Evolutionary conservation across 2,329 filamentous ascomycete species (phyloP).

Genomic region (Fusarium stilboides): DNA sequence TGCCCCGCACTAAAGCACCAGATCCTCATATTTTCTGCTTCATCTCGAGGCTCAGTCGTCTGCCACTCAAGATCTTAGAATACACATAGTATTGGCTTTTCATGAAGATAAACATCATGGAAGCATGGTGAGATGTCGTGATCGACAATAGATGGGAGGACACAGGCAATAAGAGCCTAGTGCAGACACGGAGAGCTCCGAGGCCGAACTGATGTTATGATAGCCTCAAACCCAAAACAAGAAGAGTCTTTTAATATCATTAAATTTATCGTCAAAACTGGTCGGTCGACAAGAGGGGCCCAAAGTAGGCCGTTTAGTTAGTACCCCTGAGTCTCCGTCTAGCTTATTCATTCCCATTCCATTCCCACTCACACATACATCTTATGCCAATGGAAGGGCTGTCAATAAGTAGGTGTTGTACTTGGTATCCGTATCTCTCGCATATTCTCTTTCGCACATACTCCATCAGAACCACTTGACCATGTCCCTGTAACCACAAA

Average conservation of each 20-base stretch:
- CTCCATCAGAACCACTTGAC: slow-evolving; percentile 29
- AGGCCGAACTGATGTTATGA: slow-evolving; percentile 6
- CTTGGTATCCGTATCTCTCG: slow-evolving; percentile 39
- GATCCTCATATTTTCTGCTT: neutral
- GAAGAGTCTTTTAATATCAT: slow-evolving; percentile 33
- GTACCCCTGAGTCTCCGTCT: slow-evolving; percentile 19
- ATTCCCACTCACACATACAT: slow-evolving; percentile 6
- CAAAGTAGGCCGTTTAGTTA: slow-evolving; percentile 7
- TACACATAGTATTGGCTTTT: neutral
- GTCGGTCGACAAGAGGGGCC: slow-evolving; percentile 14
- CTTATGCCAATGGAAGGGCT: slow-evolving; percentile 11
- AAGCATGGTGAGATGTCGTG: neutral
- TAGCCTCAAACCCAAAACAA: slow-evolving; percentile 6
- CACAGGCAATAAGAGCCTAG: neutral
- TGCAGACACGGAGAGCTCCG: neutral
- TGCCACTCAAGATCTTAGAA: neutral
- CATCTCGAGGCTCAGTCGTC: neutral
- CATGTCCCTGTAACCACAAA: slow-evolving; percentile 36
- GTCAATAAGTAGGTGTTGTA: slow-evolving; percentile 22
- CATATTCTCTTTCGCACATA: slow-evolving; percentile 27
- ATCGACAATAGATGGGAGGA: neutral
- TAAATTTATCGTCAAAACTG: slow-evolving; percentile 34
- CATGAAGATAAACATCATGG: neutral
- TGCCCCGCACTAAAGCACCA: slow-evolving; percentile 27
- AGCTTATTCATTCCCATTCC: slow-evolving; percentile 29